phyloP scores from a whole-genome alignment of 2,329 filamentous ascomycete genomes.

The Alternaria sp. region DNA sequence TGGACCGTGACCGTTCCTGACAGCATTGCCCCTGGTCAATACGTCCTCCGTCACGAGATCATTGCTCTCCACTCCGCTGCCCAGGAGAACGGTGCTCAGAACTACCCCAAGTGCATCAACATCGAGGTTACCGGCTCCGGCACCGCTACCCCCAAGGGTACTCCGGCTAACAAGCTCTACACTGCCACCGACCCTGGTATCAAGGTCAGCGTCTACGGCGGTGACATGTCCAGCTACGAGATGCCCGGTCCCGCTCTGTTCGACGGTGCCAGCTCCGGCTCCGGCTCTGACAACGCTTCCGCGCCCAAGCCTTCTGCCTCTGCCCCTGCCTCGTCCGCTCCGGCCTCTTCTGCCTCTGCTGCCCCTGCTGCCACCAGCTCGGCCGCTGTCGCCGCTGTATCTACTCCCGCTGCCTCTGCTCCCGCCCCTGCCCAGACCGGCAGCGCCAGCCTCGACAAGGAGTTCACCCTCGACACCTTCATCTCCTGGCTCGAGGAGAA shows the following conservation, averaged over 20 bases:
- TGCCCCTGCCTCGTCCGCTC: slow-evolving; percentile 12
- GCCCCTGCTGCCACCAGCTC: slow-evolving; percentile 7
- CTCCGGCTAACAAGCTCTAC: slow-evolving; percentile 61
- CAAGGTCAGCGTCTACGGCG: slow-evolving; percentile 64
- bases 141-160: slow-evolving; percentile 54
- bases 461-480: slow-evolving; percentile 31
- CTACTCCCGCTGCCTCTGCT: background rate
- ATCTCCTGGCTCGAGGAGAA: slow-evolving; percentile 32
- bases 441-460: slow-evolving; percentile 12
- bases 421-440: slow-evolving; percentile 1
- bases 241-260: slow-evolving; percentile 60
- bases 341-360: slow-evolving; percentile 13
- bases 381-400: slow-evolving; percentile 2
- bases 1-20: slow-evolving; percentile 60
- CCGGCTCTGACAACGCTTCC: slow-evolving; percentile 12
- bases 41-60: slow-evolving; percentile 66
- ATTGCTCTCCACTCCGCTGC: slow-evolving; percentile 65
- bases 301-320: slow-evolving; percentile 14
- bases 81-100: slow-evolving; percentile 52
- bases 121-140: slow-evolving; percentile 58
- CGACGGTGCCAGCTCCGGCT: slow-evolving; percentile 25
- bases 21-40: slow-evolving; percentile 62
- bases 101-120: slow-evolving; percentile 57
- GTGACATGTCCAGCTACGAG: slow-evolving; percentile 49
- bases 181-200: slow-evolving; percentile 64